Percentiles rank a stretch among this genome's conserved stretches.
Conservation (phyloP, 192 early-diverging fungal species). For the Helicostylum pulchrum region DNA sequence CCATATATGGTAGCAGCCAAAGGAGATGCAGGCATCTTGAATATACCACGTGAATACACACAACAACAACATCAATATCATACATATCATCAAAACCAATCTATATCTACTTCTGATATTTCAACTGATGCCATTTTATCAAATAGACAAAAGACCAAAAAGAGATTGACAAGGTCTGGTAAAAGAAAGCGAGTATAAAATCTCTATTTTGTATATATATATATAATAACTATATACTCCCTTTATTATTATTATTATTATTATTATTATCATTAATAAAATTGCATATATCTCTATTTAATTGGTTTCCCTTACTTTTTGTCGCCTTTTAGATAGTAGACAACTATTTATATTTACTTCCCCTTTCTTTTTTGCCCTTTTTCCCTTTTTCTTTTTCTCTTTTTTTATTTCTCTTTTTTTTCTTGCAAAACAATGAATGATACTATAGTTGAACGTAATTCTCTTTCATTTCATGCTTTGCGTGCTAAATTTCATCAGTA, state of each 20-base stretch:
- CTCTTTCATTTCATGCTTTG: conserved; percentile 6
- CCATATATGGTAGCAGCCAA: conserved; percentile 6
- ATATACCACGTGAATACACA: not conserved
- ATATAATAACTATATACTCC: not conserved
- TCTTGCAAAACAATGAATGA: not conserved
- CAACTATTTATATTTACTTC: not conserved
- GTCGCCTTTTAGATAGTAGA: not conserved
- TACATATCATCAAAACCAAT: not conserved
- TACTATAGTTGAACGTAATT: not conserved
- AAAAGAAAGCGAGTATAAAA: not conserved
- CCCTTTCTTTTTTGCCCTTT: not conserved
- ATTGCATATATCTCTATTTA: not conserved
- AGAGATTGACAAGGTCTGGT: not conserved
- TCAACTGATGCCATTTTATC: not conserved
- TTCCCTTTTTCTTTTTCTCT: not conserved
- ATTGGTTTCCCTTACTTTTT: not conserved
- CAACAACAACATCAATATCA: not conserved
- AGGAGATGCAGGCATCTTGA: conserved; percentile 1
- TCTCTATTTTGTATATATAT: not conserved
- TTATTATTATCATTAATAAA: too few species aligned
- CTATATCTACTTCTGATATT: not conserved
- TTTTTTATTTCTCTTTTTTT: not conserved
- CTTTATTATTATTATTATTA: too few species aligned
- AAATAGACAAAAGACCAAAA: not conserved
- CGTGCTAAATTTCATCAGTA: conserved; percentile 1